phyloP scores from a whole-genome alignment of 176 grass and related monocot genomes.

The Triticum aestivum region IWGSC_CS_RefSeq_v2.1 NC_057808.1:193396697-193397196 shows the following conservation, averaged over 20 bases:
- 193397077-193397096: not conserved
- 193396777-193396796: too few species aligned
- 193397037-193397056: not conserved
- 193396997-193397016: not conserved
- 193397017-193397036: not conserved
- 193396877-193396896: not conserved
- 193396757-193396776: too few species aligned
- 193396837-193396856: not conserved
- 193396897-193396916: not conserved
- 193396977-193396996: not conserved
- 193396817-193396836: not conserved
- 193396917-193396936: not conserved
- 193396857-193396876: not conserved
- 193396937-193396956: not conserved
- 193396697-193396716: too few species aligned
- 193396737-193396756: too few species aligned
- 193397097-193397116: not conserved
- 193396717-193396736: too few species aligned
- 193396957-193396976: not conserved
- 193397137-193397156: not conserved
- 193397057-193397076: not conserved
- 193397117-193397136: not conserved
- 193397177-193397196: constrained; percentile 4
- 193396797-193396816: not conserved
- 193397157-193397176: not conserved